Conservation (phyloP, 2,329 filamentous ascomycete genomes). For the Apiospora malaysiana region DNA sequence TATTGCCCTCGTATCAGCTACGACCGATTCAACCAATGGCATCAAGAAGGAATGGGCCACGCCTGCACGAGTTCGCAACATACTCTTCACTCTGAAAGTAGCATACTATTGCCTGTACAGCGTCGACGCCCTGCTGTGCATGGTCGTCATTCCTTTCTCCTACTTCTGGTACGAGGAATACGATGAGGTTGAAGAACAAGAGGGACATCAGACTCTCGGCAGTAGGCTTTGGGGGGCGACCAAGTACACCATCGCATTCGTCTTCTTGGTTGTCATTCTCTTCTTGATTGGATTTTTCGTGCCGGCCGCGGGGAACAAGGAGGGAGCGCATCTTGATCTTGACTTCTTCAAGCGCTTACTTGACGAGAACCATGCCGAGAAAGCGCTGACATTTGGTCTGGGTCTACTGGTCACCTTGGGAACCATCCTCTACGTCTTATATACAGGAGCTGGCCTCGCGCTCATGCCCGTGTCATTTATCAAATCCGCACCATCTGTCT, state of each 20-base stretch:
- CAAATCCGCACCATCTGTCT: constrained; percentile 87
- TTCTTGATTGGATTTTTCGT: constrained; percentile 96
- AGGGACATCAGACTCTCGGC: constrained; percentile 73
- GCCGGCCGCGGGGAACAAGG: constrained; percentile 73
- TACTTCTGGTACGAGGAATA: constrained; percentile 99
- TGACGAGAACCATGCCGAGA: constrained; percentile 87
- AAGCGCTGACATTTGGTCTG: constrained; percentile 86
- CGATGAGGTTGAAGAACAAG: constrained; percentile 85
- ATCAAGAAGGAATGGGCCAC: constrained; percentile 95
- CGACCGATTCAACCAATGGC: constrained; percentile 75
- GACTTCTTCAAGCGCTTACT: constrained; percentile 91
- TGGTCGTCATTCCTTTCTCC: constrained; percentile 89
- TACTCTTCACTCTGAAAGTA: constrained; percentile 80
- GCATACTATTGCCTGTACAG: constrained; percentile 95
- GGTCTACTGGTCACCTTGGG: constrained; percentile 89
- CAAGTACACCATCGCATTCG: constrained; percentile 89
- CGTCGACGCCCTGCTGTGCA: constrained; percentile 85
- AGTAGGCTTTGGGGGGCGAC: constrained; percentile 81
- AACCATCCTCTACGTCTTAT: constrained; percentile 83
- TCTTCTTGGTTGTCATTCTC: constrained; percentile 78
- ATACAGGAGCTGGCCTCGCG: constrained; percentile 88
- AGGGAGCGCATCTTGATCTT: constrained; percentile 74
- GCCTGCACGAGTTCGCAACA: constrained; percentile 76
- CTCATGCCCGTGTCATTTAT: constrained; percentile 89
- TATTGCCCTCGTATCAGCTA: constrained; percentile 92